Evolutionary conservation across 108 stramenopile genomes (phyloP), one percentile per base, ranked within the genome.

Genomic region (Fistulifera pelliculosa): DNA sequence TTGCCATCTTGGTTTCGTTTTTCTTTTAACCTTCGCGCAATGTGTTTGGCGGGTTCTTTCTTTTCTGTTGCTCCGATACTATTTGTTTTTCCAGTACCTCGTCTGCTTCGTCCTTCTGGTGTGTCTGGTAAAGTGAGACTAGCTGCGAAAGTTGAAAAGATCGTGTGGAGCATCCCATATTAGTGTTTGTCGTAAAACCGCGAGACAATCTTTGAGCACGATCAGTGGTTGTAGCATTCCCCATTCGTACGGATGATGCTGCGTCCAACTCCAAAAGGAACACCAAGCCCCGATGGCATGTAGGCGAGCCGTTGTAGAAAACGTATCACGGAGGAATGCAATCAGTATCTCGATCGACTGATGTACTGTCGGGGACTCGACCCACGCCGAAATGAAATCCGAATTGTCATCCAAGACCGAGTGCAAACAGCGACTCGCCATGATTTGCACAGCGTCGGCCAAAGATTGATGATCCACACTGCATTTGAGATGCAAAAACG

Each of bases 331-430:
- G 25, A 42, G 52, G 15, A 55, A 40, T 15, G 53, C 61, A 52
- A 25, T 17, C 51, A 52, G 27, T 18, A 52, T 5, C 8, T 52
- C 51, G 7, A 52, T 3, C 8, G 31, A 35, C 8, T 35, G 31
- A 6, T 35, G 31, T 8, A 35, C 31, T 6, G 31, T 35, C 6
- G 31, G 31, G 6, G 31, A 6, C 6, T 6, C 31, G 8, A 8
- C 24, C 24, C 50, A 52, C 12, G 50, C 16, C 19, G 16, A 3
- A 24, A 27, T 19, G 21, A 86, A 35, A 0, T 71, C 60, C 11
- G 16, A 17, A 65, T 87, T 87, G 19, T 87, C 86, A 56, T 87
- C 81, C 38, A 78, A 54, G 2, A 80, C 49, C 2, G 86, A 87
- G 53, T 87, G 81, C 23, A 87, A 35, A 35, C 70, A 63, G 40